These are phyloP conservation scores for Solanum chiquidenum DNA, from an alignment of 257 asterid genomes.

Conservation along the genomic window DNA sequence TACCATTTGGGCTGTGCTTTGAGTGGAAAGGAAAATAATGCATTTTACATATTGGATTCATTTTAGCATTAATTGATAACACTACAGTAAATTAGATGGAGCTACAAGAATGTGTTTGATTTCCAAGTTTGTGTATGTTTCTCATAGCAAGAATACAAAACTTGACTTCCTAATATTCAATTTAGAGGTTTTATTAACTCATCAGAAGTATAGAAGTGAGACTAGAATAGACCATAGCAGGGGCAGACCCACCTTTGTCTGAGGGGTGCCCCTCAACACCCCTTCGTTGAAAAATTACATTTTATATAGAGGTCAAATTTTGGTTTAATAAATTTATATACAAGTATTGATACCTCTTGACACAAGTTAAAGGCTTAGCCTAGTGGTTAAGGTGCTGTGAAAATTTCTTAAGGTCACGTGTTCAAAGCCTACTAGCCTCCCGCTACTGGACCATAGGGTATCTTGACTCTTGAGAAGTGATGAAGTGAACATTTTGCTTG, in stretches of 20 bases:
- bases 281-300: no score
- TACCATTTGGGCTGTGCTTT: neutral
- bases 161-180: neutral
- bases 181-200: neutral
- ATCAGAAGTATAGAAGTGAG: neutral
- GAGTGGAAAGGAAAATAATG: neutral
- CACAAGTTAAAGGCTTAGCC: no score
- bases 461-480: neutral
- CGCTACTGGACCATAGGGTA: neutral
- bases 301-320: no score
- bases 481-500: neutral
- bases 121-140: neutral
- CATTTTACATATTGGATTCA: neutral
- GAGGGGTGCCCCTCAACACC: no score
- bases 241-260: no score
- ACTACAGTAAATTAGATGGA: neutral
- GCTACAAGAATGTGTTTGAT: neutral
- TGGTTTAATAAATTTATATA: no score
- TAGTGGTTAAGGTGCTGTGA: no score
- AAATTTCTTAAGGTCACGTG: no score
- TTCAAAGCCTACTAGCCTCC: no score
- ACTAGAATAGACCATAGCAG: neutral
- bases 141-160: neutral
- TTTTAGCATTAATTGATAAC: neutral
- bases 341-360: no score